A percentile compares a stretch with the other conserved stretches of the same genome.
phyloP scores from a whole-genome alignment of 495 filamentous ascomycete genomes.

The Xeromyces bisporus region DNA sequence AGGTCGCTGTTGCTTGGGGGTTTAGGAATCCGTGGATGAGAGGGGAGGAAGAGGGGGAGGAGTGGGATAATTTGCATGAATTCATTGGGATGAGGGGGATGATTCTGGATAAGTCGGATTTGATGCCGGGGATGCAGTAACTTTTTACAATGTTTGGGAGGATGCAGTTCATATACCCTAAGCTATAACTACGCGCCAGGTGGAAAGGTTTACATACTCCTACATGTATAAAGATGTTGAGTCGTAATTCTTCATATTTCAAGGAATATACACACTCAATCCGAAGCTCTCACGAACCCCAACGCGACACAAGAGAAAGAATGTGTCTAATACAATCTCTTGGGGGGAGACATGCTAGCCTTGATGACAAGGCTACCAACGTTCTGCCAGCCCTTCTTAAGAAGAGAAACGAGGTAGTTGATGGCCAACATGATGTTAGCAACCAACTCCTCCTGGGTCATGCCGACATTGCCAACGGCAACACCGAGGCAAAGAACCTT shows the following conservation, averaged over 20 bases:
- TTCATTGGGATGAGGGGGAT: slow-evolving; percentile 67
- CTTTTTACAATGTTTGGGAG: neutral
- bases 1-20: slow-evolving; percentile 72
- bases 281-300: slow-evolving; percentile 12
- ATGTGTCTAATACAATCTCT: slow-evolving; percentile 71
- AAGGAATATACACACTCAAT: slow-evolving; percentile 18
- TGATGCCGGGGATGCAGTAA: slow-evolving; percentile 85
- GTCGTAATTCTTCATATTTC: slow-evolving; percentile 21
- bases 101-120: slow-evolving; percentile 68
- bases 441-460: slow-evolving; percentile 90
- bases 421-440: slow-evolving; percentile 96
- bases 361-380: slow-evolving; percentile 98
- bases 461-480: slow-evolving; percentile 92
- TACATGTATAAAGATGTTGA: too few relatives aligned
- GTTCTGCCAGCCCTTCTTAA: slow-evolving; percentile 99
- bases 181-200: slow-evolving; percentile 2
- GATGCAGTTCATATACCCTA: slow-evolving; percentile 1
- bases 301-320: slow-evolving; percentile 18
- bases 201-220: too few relatives aligned
- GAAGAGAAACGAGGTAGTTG: slow-evolving; percentile 95
- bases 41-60: slow-evolving; percentile 79
- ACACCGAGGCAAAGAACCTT: slow-evolving; percentile 99
- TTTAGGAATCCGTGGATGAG: slow-evolving; percentile 63
- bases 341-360: slow-evolving; percentile 96
- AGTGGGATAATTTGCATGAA: slow-evolving; percentile 72